Base-by-base conservation (phyloP, 495 filamentous ascomycete species). In the Annulohypoxylon maeteangense region DNA sequence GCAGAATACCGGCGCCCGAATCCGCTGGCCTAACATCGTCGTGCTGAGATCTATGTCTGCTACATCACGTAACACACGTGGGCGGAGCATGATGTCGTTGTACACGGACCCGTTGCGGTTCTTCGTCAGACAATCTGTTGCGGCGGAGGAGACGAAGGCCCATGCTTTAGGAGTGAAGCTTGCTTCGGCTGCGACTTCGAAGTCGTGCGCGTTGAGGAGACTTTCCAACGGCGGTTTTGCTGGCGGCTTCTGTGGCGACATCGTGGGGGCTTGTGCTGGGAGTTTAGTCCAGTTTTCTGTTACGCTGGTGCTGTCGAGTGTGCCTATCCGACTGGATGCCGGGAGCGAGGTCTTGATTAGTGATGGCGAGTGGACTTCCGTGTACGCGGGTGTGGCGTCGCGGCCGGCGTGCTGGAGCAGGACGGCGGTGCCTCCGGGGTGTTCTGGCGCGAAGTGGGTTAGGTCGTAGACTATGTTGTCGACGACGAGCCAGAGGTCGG, bases 91-190 rank as follows among this genome's bases (percentile, higher is more conserved):
- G 68, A 95, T 90, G 11, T 86, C 82, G 40, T 87, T 78, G 74
- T 92, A 94, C 20, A 85, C 82, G 7, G 85, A 74, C 23, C 62
- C 77, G 67, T 88, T 88, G 4, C 73, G 71, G 58, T 69, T 72
- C 18, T 88, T 86, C 0, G 92, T 93, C 62, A 91, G 77, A 0
- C 90, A 79, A 78, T 96, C 93, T 0, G 91, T 94, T 6, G 93
- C 92, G 11, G 92, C 92, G 38, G 90, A 92, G 34, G 90, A 91
- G 73, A 92, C 90, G 80, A 94, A 97, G 0, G 93, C 93, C 88
- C 90, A 92, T 10, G 93, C 87, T 76, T 96, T 96, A 20, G 85
- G 81, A 27, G 83, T 86, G 36, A 91, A 82, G 14, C 85, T 89
- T 20, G 81, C 82, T 5, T 85, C 82, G 2, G 93, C 92, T 2